Evolutionary conservation across 202 grass and related monocot genomes (phyloP).

Genomic region (Schoenoplectus tabernaemontani): DNA sequence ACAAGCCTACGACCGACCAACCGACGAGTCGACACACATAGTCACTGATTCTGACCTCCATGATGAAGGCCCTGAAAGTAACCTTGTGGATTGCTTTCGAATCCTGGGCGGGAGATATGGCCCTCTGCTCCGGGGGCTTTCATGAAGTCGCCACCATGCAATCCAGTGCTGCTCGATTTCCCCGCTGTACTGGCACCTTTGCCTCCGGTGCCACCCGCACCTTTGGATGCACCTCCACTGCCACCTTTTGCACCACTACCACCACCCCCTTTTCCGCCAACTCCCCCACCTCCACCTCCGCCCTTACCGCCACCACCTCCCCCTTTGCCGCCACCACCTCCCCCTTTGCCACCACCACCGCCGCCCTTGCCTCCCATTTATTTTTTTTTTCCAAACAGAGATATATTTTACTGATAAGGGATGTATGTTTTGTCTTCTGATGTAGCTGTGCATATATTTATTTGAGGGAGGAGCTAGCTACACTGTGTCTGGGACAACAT

Average conservation of each 20-base stretch:
- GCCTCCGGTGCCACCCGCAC: neutral
- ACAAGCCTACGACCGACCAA: neutral
- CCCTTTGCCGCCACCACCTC: neutral
- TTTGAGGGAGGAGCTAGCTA: neutral
- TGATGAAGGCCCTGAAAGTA: slow-evolving; percentile 18
- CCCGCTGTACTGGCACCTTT: neutral
- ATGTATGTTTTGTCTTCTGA: neutral
- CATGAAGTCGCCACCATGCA: neutral
- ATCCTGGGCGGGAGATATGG: neutral
- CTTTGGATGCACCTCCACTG: neutral
- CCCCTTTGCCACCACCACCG: neutral
- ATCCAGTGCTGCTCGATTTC: neutral
- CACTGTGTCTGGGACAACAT: neutral
- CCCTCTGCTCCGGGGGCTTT: neutral
- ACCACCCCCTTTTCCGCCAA: neutral
- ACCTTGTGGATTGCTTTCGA: neutral
- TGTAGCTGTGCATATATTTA: neutral
- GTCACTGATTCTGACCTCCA: neutral
- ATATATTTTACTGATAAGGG: neutral
- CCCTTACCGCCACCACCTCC: neutral
- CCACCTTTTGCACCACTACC: neutral
- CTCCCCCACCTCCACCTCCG: neutral
- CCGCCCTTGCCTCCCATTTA: neutral
- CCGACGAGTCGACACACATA: neutral
- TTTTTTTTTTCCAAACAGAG: neutral